These are phyloP conservation scores for Paramecium sexaurelia DNA, from an alignment of 73 alveolate genomes.

Conservation along the genomic window DNA sequence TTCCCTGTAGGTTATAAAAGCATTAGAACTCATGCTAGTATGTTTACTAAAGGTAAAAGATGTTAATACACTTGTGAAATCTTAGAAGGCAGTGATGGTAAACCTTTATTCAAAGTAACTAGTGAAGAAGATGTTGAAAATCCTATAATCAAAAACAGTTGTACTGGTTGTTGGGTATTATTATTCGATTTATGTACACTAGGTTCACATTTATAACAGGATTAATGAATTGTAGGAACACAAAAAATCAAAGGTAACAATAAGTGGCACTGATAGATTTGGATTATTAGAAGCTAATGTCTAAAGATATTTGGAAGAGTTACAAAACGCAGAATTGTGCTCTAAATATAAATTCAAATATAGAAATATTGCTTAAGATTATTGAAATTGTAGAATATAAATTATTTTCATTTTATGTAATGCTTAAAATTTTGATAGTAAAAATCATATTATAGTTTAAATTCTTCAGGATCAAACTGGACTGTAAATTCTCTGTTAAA, in stretches of 20 bases:
- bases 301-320: slow-evolving; percentile 77
- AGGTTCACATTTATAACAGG: slow-evolving; percentile 78
- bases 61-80: slow-evolving; percentile 94
- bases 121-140: slow-evolving; percentile 86
- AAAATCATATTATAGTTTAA: too few species aligned
- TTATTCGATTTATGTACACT: background rate
- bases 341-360: slow-evolving; percentile 71
- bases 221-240: slow-evolving; percentile 88
- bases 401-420: too few species aligned
- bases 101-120: slow-evolving; percentile 92
- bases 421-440: too few species aligned
- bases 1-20: slow-evolving; percentile 97
- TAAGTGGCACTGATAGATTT: slow-evolving; percentile 96
- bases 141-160: slow-evolving; percentile 90
- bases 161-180: slow-evolving; percentile 96
- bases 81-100: slow-evolving; percentile 90
- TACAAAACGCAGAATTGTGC: slow-evolving; percentile 89
- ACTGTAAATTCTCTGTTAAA: too few species aligned
- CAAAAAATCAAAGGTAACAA: slow-evolving; percentile 89
- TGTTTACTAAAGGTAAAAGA: slow-evolving; percentile 86
- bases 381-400: background rate
- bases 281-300: slow-evolving; percentile 94
- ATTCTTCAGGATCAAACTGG: too few species aligned
- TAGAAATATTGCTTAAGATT: background rate
- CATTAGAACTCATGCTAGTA: slow-evolving; percentile 88